These are phyloP conservation scores for Pseudocercospora fuligena DNA, from an alignment of 2,329 filamentous ascomycete genomes.

Conservation along the genomic window DNA sequence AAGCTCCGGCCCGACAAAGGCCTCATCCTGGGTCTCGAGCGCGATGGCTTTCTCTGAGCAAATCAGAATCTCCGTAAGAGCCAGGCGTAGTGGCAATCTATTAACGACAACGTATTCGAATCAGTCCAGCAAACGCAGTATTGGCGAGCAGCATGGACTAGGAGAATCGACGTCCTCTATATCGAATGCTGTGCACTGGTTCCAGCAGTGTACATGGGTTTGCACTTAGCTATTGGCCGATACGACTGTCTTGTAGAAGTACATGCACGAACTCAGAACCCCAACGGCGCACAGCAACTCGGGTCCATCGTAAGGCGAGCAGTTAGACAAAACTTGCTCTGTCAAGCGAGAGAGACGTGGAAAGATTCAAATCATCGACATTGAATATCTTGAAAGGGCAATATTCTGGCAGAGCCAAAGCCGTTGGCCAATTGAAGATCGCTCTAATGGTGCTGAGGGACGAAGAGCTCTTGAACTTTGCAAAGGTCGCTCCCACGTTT, in stretches of 20 bases:
- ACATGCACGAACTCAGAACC: background rate
- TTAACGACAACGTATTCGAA: background rate
- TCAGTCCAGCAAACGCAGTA: background rate
- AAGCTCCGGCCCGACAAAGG: background rate
- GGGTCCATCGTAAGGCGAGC: background rate
- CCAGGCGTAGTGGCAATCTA: too few species aligned
- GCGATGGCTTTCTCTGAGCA: background rate
- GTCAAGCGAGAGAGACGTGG: background rate
- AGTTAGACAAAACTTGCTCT: background rate
- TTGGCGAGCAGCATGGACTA: background rate
- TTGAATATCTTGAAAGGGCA: too few species aligned
- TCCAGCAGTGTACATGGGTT: background rate
- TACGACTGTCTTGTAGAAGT: background rate
- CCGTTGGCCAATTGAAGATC: too few species aligned
- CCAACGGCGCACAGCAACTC: background rate
- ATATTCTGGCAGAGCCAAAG: too few species aligned
- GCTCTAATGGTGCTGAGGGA: too few species aligned
- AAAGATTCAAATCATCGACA: background rate
- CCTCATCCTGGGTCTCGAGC: background rate
- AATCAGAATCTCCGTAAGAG: background rate
- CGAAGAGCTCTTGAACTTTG: too few species aligned
- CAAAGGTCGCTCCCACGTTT: too few species aligned
- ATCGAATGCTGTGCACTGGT: background rate
- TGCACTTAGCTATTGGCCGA: background rate
- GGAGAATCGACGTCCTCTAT: background rate